phyloP scores from a whole-genome alignment of 2,329 filamentous ascomycete species.

The Paraphaeosphaeria sporulosa region DNA sequence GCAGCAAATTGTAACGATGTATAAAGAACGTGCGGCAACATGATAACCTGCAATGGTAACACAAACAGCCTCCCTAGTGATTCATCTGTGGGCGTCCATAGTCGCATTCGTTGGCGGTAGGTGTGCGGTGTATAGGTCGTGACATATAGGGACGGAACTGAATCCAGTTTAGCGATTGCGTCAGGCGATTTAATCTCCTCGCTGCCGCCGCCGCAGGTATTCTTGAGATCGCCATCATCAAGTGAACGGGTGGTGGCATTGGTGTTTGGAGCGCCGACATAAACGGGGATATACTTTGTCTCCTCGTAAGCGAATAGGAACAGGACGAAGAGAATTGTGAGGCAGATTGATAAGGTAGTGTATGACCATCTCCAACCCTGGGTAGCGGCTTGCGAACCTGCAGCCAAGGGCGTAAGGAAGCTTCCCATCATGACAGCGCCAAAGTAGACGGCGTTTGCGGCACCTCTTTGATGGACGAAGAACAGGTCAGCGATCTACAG shows the following conservation, averaged over 20 bases:
- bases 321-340: neutral
- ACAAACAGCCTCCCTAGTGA: neutral
- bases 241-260: neutral
- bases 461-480: neutral
- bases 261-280: neutral
- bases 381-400: neutral
- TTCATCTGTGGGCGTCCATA: neutral
- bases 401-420: neutral
- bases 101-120: neutral
- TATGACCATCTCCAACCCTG: neutral
- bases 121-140: neutral
- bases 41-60: neutral
- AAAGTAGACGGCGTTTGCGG: constrained; percentile 1
- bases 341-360: neutral
- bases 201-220: neutral
- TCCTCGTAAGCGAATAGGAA: neutral
- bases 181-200: neutral
- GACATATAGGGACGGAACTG: neutral
- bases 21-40: neutral
- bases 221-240: neutral
- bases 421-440: neutral
- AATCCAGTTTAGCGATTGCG: neutral
- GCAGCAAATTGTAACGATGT: neutral
- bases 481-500: neutral
- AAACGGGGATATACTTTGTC: neutral